Evolutionary conservation across 148 eudicot genomes (phyloP).

Genomic region (Spergularia bocconei): DNA sequence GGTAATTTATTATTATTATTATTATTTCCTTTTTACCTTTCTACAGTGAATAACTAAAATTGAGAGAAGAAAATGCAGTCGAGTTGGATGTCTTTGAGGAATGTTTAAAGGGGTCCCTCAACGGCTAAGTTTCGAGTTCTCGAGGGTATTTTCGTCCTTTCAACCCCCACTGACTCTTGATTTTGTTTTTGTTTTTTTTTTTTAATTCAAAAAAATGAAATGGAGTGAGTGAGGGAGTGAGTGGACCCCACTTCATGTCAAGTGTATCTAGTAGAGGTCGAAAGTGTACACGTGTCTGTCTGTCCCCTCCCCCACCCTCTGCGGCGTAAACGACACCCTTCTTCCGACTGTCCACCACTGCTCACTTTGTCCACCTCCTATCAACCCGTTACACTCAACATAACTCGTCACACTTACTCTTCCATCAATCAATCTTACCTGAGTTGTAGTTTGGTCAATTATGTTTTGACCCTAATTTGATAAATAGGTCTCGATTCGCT

Average conservation of each 20-base stretch:
- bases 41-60: too few relatives aligned
- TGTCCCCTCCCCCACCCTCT: not conserved
- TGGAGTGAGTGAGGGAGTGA: slow-evolving; percentile 1
- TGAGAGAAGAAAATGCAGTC: not conserved
- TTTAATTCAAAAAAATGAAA: not conserved
- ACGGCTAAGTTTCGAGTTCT: slow-evolving; percentile 30
- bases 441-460: too few relatives aligned
- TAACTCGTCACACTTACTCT: too few relatives aligned
- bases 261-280: slow-evolving; percentile 14
- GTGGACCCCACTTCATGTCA: slow-evolving; percentile 21
- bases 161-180: too few relatives aligned
- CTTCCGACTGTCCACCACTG: not conserved
- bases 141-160: slow-evolving; percentile 25
- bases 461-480: too few relatives aligned
- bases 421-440: too few relatives aligned
- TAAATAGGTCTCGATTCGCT: too few relatives aligned
- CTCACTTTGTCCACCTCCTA: too few relatives aligned
- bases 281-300: not conserved
- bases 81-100: not conserved
- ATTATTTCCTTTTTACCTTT: too few relatives aligned
- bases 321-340: not conserved
- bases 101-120: slow-evolving; percentile 25
- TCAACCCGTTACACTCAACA: too few relatives aligned
- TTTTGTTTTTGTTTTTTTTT: slow-evolving; percentile 7
- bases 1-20: not conserved